phyloP scores from a whole-genome alignment of 2,329 filamentous ascomycete species.

The Cercospora nicotianae region DNA sequence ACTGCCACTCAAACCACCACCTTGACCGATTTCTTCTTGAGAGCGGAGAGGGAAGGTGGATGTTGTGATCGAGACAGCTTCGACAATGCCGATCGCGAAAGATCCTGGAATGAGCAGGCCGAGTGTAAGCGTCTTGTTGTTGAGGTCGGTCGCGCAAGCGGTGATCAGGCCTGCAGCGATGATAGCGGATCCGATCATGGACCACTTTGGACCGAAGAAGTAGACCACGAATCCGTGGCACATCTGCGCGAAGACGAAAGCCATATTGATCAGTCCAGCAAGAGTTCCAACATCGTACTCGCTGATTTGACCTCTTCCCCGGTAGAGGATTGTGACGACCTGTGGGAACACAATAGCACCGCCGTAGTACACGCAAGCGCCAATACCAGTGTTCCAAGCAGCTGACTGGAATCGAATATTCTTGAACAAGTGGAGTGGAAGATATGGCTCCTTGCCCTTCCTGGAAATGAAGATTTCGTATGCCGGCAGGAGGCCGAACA shows the following conservation, averaged over 20 bases:
- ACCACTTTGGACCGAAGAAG: constrained; percentile 31
- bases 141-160: constrained; percentile 26
- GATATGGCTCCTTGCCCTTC: constrained; percentile 28
- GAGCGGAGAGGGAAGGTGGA: constrained; percentile 32
- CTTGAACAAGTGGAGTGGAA: constrained; percentile 34
- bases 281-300: constrained; percentile 31
- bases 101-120: constrained; percentile 29
- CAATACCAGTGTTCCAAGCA: constrained; percentile 31
- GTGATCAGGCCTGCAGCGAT: constrained; percentile 28
- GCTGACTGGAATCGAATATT: constrained; percentile 31
- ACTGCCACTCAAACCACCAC: constrained; percentile 28
- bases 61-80: constrained; percentile 30
- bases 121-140: constrained; percentile 26
- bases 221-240: constrained; percentile 32
- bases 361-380: constrained; percentile 32
- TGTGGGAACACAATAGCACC: constrained; percentile 31
- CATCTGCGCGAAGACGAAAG: constrained; percentile 34
- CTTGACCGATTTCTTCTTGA: constrained; percentile 33
- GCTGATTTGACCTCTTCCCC: constrained; percentile 30
- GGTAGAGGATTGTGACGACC: constrained; percentile 31
- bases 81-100: constrained; percentile 31
- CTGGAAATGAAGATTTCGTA: constrained; percentile 31
- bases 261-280: constrained; percentile 30
- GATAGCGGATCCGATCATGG: constrained; percentile 31
- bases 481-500: constrained; percentile 29